Conservation (phyloP, 495 filamentous ascomycete species). For the Tuber borchii region DNA sequence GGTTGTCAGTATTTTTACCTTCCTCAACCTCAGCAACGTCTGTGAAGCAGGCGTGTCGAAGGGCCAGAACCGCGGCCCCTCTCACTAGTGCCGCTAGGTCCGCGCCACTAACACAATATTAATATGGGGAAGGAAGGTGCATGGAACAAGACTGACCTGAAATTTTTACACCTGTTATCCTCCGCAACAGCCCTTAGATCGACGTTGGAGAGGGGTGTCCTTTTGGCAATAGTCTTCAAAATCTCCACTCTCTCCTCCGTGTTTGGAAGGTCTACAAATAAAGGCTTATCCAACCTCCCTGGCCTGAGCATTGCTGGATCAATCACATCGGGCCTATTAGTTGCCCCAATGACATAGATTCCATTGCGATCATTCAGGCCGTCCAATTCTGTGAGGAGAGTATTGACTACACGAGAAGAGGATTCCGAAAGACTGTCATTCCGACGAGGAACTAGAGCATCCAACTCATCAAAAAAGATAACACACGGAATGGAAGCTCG, state of each 20-base stretch:
- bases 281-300: slow-evolving; percentile 76
- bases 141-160: slow-evolving; percentile 47
- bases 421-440: slow-evolving; percentile 76
- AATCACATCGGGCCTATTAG: slow-evolving; percentile 93
- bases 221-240: slow-evolving; percentile 65
- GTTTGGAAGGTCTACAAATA: slow-evolving; percentile 84
- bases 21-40: slow-evolving; percentile 35
- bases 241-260: slow-evolving; percentile 78
- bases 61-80: slow-evolving; percentile 43
- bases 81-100: slow-evolving; percentile 74
- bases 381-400: slow-evolving; percentile 91
- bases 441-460: slow-evolving; percentile 80
- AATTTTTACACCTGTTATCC: slow-evolving; percentile 65
- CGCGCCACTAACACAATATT: slow-evolving; percentile 51
- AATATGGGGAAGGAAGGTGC: not conserved
- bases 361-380: slow-evolving; percentile 73
- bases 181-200: slow-evolving; percentile 57
- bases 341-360: slow-evolving; percentile 92
- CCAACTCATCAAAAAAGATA: slow-evolving; percentile 96
- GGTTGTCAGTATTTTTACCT: not conserved
- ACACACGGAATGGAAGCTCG: slow-evolving; percentile 83
- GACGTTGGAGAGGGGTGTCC: slow-evolving; percentile 50
- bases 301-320: slow-evolving; percentile 92
- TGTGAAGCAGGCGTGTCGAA: slow-evolving; percentile 31
- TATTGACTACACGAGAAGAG: slow-evolving; percentile 86